Base-by-base conservation (phyloP, 2,329 filamentous ascomycete genomes). In the Keithomyces neogunnii region DNA sequence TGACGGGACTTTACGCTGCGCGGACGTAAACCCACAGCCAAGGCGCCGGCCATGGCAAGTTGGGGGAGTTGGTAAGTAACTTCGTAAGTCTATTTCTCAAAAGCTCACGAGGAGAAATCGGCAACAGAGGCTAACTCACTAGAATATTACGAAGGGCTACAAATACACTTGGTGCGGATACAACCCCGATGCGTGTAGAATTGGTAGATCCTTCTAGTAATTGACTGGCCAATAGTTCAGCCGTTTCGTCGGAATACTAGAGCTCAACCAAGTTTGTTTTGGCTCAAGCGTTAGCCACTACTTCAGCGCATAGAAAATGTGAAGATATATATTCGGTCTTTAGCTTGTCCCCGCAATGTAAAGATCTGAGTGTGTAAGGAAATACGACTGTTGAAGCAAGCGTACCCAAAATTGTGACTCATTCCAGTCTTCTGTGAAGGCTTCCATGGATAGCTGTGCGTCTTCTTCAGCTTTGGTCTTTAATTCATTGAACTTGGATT, bases 391-490 rank as follows among this genome's bases (percentile, higher is more conserved):
- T 19, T 19, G 19, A 35, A 35, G 11, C 33, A 33, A 19, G 63
- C 74, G 39, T 73, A 88, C 84, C 88, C 88, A 93, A 62, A 93
- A 93, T 68, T 92, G 88, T 55, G 81, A 86, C 61, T 85, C 80
- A 62, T 91, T 88, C 88, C 88, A 93, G 66, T 92, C 85, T 67
- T 92, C 88, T 1, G 75, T 74, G 60, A 92, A 93, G 1, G 78
- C 72, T 32, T 86, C 81, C 80, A 92, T 92, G 13, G 70, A 73
- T 50, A 78, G 55, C 39, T 66, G 63, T 33, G 56, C 51, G 31
- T 76, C 73, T 45, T 77, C 70, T 62, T 87, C 84, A 1, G 82
- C 81, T 36, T 75, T 72, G 9, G 72, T 70, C 66, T 83, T 83
- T 49, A 92, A 72, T 55, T 82, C 76, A 64, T 87, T 81, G 57